These are phyloP conservation scores for Draba incana DNA, from an alignment of 345 rosid species.

Conservation along the genomic window DNA sequence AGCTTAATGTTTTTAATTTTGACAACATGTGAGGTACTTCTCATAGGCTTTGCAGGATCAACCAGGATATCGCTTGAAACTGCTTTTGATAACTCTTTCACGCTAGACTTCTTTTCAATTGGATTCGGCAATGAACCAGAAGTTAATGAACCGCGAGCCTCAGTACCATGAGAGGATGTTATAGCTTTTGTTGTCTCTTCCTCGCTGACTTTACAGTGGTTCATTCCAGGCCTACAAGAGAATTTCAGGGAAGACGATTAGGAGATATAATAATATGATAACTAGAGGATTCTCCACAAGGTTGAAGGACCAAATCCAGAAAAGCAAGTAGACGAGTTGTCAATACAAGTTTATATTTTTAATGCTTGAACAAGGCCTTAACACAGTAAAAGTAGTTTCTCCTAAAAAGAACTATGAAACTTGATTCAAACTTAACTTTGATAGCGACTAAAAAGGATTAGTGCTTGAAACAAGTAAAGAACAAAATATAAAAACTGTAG, in stretches of 20 bases:
- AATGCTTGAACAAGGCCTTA: conserved; percentile 12
- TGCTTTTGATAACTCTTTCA: conserved; percentile 31
- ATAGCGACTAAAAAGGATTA: conserved; percentile 15
- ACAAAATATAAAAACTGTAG: neutral
- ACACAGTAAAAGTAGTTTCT: neutral
- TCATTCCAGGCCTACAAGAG: conserved; percentile 44
- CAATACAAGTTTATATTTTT: conserved; percentile 21
- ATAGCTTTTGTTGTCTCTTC: conserved; percentile 36
- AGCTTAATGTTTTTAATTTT: conserved; percentile 21
- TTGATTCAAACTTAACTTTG: conserved; percentile 26
- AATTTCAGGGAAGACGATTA: conserved; percentile 32
- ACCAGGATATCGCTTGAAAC: conserved; percentile 18
- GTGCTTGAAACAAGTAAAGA: conserved; percentile 14
- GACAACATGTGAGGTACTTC: conserved; percentile 43
- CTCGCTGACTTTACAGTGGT: conserved; percentile 40
- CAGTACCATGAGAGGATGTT: conserved; percentile 16
- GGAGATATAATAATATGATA: conserved; percentile 10
- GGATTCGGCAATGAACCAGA: conserved; percentile 28
- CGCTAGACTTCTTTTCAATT: conserved; percentile 21
- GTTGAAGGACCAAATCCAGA: conserved; percentile 15
- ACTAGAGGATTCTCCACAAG: conserved; percentile 8
- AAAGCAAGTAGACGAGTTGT: conserved; percentile 13
- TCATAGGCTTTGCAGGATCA: conserved; percentile 45
- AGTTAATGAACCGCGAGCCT: conserved; percentile 32
- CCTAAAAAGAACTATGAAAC: conserved; percentile 21